Evolutionary conservation across 1,284 basidiomycete species (phyloP).

Genomic region (Filobasidium uniguttulatum): DNA sequence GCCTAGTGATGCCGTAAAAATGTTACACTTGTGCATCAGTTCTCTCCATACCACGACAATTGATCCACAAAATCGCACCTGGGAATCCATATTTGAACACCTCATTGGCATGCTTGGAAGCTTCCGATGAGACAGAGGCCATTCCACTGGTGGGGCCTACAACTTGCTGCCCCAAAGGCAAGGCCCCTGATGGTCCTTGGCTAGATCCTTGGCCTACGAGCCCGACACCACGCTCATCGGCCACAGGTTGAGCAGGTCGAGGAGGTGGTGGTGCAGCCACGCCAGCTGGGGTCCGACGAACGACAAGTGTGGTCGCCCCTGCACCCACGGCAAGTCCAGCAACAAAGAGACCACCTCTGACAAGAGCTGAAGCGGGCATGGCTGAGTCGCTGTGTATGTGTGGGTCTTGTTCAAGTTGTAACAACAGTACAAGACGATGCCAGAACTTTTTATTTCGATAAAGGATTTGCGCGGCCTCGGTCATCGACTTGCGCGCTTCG

Average conservation of each 20-base stretch:
- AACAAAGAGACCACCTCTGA: conserved; percentile 24
- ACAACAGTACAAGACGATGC: too few relatives aligned
- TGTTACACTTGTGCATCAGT: conserved; percentile 7
- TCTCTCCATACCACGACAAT: background rate
- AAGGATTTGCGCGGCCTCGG: too few relatives aligned
- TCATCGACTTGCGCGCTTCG: too few relatives aligned
- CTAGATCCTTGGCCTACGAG: background rate
- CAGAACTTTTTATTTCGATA: too few relatives aligned
- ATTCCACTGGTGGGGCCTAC: too few relatives aligned
- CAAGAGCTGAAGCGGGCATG: conserved; percentile 11
- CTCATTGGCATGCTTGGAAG: conserved; percentile 27
- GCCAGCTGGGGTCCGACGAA: background rate
- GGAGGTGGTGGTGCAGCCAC: conserved; percentile 12
- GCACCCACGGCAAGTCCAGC: conserved; percentile 34
- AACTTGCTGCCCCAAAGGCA: too few relatives aligned
- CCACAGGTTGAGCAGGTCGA: background rate
- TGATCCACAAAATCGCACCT: conserved; percentile 39
- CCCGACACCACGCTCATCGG: background rate
- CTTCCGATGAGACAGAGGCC: too few relatives aligned
- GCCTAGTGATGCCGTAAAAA: conserved; percentile 40
- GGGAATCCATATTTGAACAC: conserved; percentile 60
- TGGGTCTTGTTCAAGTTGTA: background rate
- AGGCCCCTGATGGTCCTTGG: too few relatives aligned
- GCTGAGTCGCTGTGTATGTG: background rate
- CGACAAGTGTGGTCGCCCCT: conserved; percentile 21